phyloP scores from a whole-genome alignment of 1,139 yeast species.

The Yamadazyma atlantica region DNA sequence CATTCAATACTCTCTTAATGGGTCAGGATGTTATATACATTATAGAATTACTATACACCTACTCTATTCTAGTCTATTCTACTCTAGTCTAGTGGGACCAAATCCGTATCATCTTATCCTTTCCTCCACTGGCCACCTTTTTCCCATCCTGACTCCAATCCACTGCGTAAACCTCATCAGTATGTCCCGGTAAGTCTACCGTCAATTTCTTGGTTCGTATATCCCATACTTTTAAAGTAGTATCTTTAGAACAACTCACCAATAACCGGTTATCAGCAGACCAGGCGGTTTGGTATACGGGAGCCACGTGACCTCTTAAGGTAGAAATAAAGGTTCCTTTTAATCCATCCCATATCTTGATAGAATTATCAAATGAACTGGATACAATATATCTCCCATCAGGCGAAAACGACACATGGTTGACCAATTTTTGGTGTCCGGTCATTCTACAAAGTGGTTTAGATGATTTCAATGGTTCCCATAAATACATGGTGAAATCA shows the following conservation, averaged over 20 bases:
- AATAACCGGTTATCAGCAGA: conserved; percentile 89
- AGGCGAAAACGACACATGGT: conserved; percentile 94
- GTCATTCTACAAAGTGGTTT: conserved; percentile 93
- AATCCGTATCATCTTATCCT: conserved; percentile 87
- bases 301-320: conserved; percentile 95
- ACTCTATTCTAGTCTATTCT: too few relatives aligned
- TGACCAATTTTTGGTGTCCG: conserved; percentile 95
- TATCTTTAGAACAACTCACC: conserved; percentile 94
- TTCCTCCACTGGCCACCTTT: conserved; percentile 93
- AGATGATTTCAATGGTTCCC: conserved; percentile 83
- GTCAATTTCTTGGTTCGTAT: conserved; percentile 77
- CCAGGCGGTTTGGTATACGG: conserved; percentile 99
- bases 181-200: conserved; percentile 93
- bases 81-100: conserved; percentile 96
- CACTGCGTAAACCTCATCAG: conserved; percentile 94
- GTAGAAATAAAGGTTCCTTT: conserved; percentile 89
- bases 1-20: too few relatives aligned
- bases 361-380: conserved; percentile 92
- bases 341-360: conserved; percentile 94
- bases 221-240: conserved; percentile 97
- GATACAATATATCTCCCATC: conserved; percentile 91
- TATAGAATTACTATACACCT: too few relatives aligned
- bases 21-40: too few relatives aligned
- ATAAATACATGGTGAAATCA: conserved; percentile 95
- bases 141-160: conserved; percentile 98